Conservation (phyloP, 2,329 filamentous ascomycete genomes). For the Sarocladiaceae sp. region DNA sequence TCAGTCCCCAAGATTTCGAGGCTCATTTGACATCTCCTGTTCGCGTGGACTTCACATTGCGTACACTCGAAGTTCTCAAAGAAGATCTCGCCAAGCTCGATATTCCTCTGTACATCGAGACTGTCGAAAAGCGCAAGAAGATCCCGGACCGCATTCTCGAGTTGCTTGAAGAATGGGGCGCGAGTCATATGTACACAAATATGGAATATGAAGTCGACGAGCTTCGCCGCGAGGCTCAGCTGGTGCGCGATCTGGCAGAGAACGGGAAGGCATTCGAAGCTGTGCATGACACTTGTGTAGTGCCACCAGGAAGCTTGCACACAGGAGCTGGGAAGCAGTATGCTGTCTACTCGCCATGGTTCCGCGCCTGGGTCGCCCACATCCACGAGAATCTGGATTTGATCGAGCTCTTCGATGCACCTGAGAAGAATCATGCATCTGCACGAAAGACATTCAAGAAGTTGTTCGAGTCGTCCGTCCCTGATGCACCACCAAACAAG, state of each 20-base stretch:
- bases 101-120: constrained; percentile 76
- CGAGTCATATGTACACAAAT: constrained; percentile 73
- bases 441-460: constrained; percentile 40
- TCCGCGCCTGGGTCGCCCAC: constrained; percentile 68
- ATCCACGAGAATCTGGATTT: constrained; percentile 66
- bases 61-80: constrained; percentile 63
- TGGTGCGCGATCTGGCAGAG: constrained; percentile 58
- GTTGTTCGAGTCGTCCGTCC: constrained; percentile 59
- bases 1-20: constrained; percentile 80
- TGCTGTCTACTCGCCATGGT: constrained; percentile 83
- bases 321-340: constrained; percentile 74
- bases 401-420: constrained; percentile 55
- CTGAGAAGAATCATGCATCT: constrained; percentile 27
- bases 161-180: constrained; percentile 67
- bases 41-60: constrained; percentile 76
- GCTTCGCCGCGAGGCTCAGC: constrained; percentile 66
- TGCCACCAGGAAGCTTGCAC: constrained; percentile 64
- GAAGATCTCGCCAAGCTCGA: constrained; percentile 64
- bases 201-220: constrained; percentile 93
- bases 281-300: constrained; percentile 78
- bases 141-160: constrained; percentile 60
- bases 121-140: constrained; percentile 59
- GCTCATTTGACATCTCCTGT: constrained; percentile 72
- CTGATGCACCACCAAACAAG: constrained; percentile 60
- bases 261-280: constrained; percentile 66